phyloP scores from a whole-genome alignment of 2,329 filamentous ascomycete species.

The Fusarium praegraminearum region DNA sequence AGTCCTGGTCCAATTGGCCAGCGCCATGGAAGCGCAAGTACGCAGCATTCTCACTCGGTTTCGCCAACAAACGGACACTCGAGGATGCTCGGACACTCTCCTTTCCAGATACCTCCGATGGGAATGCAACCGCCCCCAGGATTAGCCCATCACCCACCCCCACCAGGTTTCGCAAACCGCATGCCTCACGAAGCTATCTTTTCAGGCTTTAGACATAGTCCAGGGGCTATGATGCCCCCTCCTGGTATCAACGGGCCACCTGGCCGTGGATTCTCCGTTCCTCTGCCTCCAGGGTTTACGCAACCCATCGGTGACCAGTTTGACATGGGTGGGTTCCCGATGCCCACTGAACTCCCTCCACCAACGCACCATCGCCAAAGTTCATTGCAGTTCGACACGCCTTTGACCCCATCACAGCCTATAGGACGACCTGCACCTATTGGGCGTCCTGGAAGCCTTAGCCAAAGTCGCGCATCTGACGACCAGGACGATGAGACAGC shows the following conservation, averaged over 20 bases:
- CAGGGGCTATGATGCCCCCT: constrained; percentile 62
- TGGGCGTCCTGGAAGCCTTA: constrained; percentile 82
- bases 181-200: constrained; percentile 66
- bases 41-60: constrained; percentile 57
- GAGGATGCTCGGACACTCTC: constrained; percentile 55
- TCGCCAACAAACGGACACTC: constrained; percentile 66
- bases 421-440: constrained; percentile 89
- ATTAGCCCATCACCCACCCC: constrained; percentile 53
- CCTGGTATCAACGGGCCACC: constrained; percentile 63
- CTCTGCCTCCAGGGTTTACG: constrained; percentile 54
- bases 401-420: constrained; percentile 71
- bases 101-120: constrained; percentile 67
- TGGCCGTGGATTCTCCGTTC: constrained; percentile 58
- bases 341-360: constrained; percentile 50
- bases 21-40: constrained; percentile 70
- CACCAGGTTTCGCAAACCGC: constrained; percentile 67
- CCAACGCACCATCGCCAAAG: constrained; percentile 78
- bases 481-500: constrained; percentile 78
- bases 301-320: constrained; percentile 51
- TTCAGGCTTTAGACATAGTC: constrained; percentile 60
- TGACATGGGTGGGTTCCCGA: constrained; percentile 49
- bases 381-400: constrained; percentile 75
- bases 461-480: constrained; percentile 63
- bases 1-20: constrained; percentile 73
- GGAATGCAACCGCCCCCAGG: constrained; percentile 63